Evolutionary conservation across 148 eudicot genomes (phyloP).

Genomic region (Beta vulgaris): DNA sequence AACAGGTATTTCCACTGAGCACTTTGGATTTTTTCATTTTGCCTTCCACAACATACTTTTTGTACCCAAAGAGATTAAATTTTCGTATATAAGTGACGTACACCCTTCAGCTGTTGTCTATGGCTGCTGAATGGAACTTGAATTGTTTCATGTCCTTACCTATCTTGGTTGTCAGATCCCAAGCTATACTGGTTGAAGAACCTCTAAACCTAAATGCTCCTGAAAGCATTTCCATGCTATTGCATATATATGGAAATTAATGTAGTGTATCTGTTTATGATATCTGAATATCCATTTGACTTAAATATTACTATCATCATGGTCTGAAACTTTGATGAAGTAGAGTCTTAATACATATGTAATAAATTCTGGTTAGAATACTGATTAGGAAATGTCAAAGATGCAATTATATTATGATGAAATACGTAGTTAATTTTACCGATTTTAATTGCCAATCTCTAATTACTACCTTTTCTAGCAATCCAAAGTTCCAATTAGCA

Average conservation of each 20-base stretch:
- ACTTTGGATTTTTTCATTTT: background rate
- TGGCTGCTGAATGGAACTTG: background rate
- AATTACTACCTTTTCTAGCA: background rate
- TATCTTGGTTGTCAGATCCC: background rate
- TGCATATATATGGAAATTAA: background rate
- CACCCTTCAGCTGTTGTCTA: background rate
- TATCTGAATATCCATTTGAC: background rate
- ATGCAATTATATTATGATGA: background rate
- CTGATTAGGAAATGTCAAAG: background rate
- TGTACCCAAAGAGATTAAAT: background rate
- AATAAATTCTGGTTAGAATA: background rate
- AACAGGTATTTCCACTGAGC: constrained; percentile 47
- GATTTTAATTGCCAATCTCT: background rate
- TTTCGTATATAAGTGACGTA: background rate
- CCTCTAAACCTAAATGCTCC: background rate
- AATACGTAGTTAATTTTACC: background rate
- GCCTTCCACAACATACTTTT: background rate
- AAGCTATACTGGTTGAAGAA: background rate
- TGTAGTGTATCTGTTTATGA: background rate
- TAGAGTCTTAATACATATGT: background rate
- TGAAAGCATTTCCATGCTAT: background rate
- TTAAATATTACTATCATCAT: background rate
- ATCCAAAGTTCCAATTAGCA: background rate
- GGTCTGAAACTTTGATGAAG: background rate
- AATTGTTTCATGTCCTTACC: background rate